phyloP scores from a whole-genome alignment of 176 grass and related monocot genomes.

The Areca catechu region DNA sequence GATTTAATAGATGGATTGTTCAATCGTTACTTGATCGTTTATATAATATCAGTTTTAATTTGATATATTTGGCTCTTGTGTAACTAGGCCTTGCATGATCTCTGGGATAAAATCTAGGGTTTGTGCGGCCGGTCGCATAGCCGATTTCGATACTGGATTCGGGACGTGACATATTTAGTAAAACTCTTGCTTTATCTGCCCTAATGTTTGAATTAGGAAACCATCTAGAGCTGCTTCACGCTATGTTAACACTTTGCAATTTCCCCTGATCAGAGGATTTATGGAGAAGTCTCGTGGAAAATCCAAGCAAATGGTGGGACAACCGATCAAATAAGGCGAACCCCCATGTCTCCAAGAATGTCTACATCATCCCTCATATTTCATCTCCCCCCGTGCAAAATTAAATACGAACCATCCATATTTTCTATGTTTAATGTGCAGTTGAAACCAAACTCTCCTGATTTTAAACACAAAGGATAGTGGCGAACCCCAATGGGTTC shows the following conservation, averaged over 20 bases:
- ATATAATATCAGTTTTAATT: too few relatives aligned
- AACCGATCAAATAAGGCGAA: slow-evolving; percentile 48
- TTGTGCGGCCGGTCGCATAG: too few relatives aligned
- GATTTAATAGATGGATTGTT: too few relatives aligned
- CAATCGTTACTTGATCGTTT: too few relatives aligned
- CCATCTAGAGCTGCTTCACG: not conserved
- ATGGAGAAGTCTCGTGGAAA: slow-evolving; percentile 59
- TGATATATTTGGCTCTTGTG: too few relatives aligned
- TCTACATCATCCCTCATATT: not conserved
- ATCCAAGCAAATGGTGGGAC: slow-evolving; percentile 71
- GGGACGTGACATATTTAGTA: too few relatives aligned
- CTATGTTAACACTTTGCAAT: not conserved
- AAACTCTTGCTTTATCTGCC: too few relatives aligned
- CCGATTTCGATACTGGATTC: too few relatives aligned
- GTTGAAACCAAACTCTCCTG: slow-evolving; percentile 29
- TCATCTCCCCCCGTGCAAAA: not conserved
- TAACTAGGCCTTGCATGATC: too few relatives aligned
- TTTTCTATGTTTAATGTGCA: slow-evolving; percentile 18
- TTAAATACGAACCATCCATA: too few relatives aligned
- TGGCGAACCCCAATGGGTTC: slow-evolving; percentile 45
- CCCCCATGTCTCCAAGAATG: not conserved
- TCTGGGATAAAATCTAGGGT: too few relatives aligned
- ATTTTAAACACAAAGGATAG: slow-evolving; percentile 73
- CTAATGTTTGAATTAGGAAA: too few relatives aligned
- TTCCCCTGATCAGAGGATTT: slow-evolving; percentile 32